Conservation (phyloP, 2,329 filamentous ascomycete genomes). For the Fusarium succisae region DNA sequence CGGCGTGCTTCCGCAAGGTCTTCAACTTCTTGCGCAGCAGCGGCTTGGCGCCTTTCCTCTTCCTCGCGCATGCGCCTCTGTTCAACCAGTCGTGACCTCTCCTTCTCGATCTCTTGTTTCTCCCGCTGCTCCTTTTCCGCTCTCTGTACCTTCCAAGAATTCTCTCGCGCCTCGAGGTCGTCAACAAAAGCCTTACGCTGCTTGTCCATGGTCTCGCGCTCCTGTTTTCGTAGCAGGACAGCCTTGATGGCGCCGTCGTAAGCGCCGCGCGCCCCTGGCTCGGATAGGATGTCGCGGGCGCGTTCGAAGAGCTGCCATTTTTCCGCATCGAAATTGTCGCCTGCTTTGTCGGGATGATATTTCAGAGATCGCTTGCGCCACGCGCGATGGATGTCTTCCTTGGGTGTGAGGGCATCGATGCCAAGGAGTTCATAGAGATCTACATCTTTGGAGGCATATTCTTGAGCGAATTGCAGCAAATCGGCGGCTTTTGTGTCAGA, state of each 20-base stretch:
- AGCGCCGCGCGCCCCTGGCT: conserved; percentile 73
- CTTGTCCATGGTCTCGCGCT: conserved; percentile 78
- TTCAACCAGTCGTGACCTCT: conserved; percentile 50
- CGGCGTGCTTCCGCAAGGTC: conserved; percentile 50
- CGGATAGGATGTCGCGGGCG: conserved; percentile 84
- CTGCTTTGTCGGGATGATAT: conserved; percentile 93
- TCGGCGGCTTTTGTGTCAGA: conserved; percentile 55
- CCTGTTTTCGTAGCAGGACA: conserved; percentile 72
- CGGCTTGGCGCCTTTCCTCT: conserved; percentile 47
- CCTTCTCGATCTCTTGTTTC: conserved; percentile 49
- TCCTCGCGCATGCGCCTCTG: conserved; percentile 51
- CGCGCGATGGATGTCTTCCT: conserved; percentile 81
- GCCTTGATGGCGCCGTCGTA: conserved; percentile 84
- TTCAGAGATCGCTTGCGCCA: conserved; percentile 88
- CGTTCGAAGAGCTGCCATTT: conserved; percentile 88
- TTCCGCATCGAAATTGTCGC: conserved; percentile 76
- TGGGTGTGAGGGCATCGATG: conserved; percentile 70
- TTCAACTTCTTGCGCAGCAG: conserved; percentile 52
- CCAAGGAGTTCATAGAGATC: conserved; percentile 84
- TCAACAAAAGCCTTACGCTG: conserved; percentile 82
- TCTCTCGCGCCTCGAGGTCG: conserved; percentile 83
- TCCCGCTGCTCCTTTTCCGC: conserved; percentile 54
- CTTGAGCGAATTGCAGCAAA: conserved; percentile 62
- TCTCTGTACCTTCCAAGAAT: conserved; percentile 69
- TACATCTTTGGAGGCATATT: conserved; percentile 67